phyloP scores from a whole-genome alignment of 345 rosid genomes.

The Barbarea vulgaris region DNA sequence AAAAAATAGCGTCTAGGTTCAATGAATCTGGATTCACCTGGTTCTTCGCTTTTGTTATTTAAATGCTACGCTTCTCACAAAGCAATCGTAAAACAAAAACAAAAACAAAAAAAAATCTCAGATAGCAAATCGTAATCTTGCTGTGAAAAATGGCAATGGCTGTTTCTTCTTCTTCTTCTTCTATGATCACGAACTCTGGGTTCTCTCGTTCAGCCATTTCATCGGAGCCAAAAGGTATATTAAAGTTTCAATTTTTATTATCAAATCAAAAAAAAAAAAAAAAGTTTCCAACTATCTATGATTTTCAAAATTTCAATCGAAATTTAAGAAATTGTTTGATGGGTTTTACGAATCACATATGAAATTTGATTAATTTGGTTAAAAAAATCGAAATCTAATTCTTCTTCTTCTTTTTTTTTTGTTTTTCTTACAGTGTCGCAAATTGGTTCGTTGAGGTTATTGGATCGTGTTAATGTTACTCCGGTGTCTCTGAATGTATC shows the following conservation, averaged over 20 bases:
- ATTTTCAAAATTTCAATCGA: neutral
- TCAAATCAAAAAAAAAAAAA: neutral
- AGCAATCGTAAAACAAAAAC: neutral
- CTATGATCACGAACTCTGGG: constrained; percentile 34
- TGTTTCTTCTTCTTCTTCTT: constrained; percentile 45
- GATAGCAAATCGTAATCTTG: neutral
- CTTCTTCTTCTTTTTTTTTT: neutral
- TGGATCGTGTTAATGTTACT: constrained; percentile 46
- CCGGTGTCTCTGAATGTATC: constrained; percentile 46
- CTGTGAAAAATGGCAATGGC: constrained; percentile 49
- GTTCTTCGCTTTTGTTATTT: constrained; percentile 9
- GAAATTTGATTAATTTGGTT: neutral
- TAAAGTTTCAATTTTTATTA: neutral
- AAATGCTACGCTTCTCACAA: constrained; percentile 7
- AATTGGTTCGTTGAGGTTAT: constrained; percentile 53
- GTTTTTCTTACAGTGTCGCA: constrained; percentile 47
- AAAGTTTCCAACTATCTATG: neutral
- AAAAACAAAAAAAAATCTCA: neutral
- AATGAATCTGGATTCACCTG: constrained; percentile 39
- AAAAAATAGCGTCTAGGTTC: constrained; percentile 42
- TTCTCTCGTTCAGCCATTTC: constrained; percentile 38
- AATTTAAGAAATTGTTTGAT: constrained; percentile 18
- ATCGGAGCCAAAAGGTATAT: constrained; percentile 50
- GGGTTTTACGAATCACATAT: neutral
- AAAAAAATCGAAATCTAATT: neutral